phyloP scores from a whole-genome alignment of 2,329 filamentous ascomycete species.

The Fusarium gaditjirri region DNA sequence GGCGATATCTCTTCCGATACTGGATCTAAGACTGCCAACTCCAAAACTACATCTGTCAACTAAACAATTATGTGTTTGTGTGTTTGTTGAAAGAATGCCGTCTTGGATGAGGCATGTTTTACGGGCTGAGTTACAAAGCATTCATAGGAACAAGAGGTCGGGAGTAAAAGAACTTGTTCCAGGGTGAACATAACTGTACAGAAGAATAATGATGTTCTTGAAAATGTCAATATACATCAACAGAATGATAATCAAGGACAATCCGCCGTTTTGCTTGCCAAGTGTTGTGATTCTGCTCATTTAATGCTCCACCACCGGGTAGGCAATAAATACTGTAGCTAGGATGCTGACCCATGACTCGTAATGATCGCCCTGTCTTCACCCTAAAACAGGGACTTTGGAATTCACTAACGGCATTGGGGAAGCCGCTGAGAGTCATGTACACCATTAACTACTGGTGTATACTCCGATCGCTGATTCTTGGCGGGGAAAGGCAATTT shows the following conservation, averaged over 20 bases:
- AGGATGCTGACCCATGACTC: rapidly evolving
- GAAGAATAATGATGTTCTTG: no score
- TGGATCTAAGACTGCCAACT: background rate
- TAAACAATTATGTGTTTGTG: rapidly evolving
- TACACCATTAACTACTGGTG: background rate
- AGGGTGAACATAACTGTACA: rapidly evolving
- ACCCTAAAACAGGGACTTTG: background rate
- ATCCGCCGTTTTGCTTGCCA: rapidly evolving
- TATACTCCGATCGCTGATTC: background rate
- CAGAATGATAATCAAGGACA: rapidly evolving
- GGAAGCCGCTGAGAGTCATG: background rate
- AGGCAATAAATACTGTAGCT: background rate
- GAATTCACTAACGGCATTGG: background rate
- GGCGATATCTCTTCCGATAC: background rate
- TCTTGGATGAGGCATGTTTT: rapidly evolving
- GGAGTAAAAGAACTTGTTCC: rapidly evolving
- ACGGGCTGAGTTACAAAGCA: rapidly evolving
- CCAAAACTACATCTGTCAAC: background rate
- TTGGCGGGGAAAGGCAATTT: background rate
- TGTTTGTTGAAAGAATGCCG: rapidly evolving
- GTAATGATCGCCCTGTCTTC: background rate
- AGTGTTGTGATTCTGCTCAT: no score
- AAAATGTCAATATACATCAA: rapidly evolving
- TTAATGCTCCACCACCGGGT: background rate
- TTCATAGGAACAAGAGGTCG: rapidly evolving